phyloP scores from a whole-genome alignment of 176 grass and related monocot species.

The Otatea glauca region DNA sequence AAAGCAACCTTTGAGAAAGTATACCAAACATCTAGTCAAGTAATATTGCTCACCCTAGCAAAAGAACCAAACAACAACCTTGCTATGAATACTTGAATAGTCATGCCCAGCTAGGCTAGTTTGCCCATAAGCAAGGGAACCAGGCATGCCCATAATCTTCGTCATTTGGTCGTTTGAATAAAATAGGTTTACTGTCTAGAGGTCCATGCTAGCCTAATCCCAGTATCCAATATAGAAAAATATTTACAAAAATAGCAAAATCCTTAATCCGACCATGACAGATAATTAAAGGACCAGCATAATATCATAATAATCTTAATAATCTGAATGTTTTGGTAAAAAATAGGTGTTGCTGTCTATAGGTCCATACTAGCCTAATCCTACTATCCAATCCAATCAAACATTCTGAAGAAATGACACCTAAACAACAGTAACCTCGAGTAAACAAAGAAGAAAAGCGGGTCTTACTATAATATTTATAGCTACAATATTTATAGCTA shows the following conservation, averaged over 20 bases:
- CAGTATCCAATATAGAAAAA: not conserved
- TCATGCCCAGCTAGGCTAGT: not conserved
- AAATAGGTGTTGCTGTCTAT: constrained; percentile 8
- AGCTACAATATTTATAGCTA: not conserved
- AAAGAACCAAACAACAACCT: not conserved
- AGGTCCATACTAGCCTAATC: constrained; percentile 17
- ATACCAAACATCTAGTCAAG: not conserved
- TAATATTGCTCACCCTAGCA: not conserved
- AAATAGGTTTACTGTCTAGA: constrained; percentile 9
- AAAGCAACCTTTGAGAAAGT: not conserved
- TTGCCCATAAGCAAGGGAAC: not conserved
- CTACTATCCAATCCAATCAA: constrained; percentile 1
- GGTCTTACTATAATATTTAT: too few relatives aligned
- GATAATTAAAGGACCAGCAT: not conserved
- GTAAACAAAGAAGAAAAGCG: constrained; percentile 1
- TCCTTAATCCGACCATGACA: not conserved
- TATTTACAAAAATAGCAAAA: not conserved
- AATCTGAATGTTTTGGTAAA: not conserved
- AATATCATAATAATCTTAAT: too few relatives aligned
- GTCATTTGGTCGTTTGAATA: not conserved
- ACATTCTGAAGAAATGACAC: not conserved
- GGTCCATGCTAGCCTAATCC: constrained; percentile 5
- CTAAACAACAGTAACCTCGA: constrained; percentile 10
- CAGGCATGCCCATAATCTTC: not conserved
- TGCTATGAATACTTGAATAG: too few relatives aligned